Evolutionary conservation across 106 monocot species (phyloP).

Genomic region (Alisma plantagoaquatica): DNA sequence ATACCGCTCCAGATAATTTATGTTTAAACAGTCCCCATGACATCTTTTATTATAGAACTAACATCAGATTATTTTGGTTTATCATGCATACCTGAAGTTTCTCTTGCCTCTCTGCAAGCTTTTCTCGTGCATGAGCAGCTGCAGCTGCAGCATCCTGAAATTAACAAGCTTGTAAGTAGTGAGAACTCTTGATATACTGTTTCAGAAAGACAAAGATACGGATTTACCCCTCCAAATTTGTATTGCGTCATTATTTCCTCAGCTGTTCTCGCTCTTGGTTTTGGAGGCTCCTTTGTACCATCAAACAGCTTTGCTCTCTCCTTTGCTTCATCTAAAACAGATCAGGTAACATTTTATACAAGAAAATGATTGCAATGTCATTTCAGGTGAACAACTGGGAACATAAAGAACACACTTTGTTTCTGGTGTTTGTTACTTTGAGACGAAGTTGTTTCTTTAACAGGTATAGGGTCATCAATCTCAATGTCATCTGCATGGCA

Average conservation of each 20-base stretch:
- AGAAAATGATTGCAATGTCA: background rate
- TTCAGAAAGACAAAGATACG: no score
- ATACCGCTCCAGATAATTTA: no score
- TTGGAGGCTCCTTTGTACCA: slow-evolving; percentile 40
- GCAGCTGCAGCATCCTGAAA: slow-evolving; percentile 83
- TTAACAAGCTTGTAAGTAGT: background rate
- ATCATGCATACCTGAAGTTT: slow-evolving; percentile 55
- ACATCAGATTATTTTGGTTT: no score
- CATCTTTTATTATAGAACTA: no score
- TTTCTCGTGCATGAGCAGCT: slow-evolving; percentile 83
- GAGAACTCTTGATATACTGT: no score
- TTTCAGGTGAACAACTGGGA: background rate
- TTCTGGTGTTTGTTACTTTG: slow-evolving; percentile 25
- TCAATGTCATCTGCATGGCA: slow-evolving; percentile 80
- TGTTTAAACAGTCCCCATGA: no score
- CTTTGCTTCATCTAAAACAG: slow-evolving; percentile 26
- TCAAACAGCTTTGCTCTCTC: slow-evolving; percentile 72
- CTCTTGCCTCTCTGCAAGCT: slow-evolving; percentile 74
- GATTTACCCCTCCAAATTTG: slow-evolving; percentile 81
- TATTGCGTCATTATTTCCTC: slow-evolving; percentile 94
- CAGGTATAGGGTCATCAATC: slow-evolving; percentile 59
- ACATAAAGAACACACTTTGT: slow-evolving; percentile 1
- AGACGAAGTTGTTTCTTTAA: slow-evolving; percentile 34
- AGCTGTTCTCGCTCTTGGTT: slow-evolving; percentile 65
- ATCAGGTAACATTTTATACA: background rate